Conservation (phyloP, 805 yeast genomes). For the Ogataea allantospora region DNA sequence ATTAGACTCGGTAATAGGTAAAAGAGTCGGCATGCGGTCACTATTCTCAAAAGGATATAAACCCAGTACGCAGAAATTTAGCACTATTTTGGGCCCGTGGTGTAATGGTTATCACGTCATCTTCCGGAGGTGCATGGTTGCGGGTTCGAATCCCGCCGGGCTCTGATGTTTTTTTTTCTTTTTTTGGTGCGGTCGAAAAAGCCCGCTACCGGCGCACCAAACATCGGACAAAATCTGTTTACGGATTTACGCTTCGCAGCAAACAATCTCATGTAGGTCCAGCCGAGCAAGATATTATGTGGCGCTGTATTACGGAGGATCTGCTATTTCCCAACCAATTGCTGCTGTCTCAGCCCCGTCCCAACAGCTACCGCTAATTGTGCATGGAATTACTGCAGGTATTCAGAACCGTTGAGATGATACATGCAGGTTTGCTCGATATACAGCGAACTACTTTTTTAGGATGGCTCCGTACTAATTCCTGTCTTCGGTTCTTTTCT, state of each 20-base stretch:
- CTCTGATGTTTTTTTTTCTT: slow-evolving; percentile 19
- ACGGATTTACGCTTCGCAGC: too few relatives aligned
- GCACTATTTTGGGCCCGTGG: slow-evolving; percentile 53
- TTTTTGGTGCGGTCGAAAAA: neutral
- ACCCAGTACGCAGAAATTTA: slow-evolving; percentile 1
- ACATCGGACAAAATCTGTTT: too few relatives aligned
- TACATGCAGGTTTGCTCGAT: neutral
- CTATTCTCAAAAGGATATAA: neutral
- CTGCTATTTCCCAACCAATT: too few relatives aligned
- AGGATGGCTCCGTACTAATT: too few relatives aligned
- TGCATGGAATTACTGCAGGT: neutral
- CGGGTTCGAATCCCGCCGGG: slow-evolving; percentile 81
- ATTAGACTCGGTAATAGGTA: too few relatives aligned
- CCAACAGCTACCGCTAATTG: neutral
- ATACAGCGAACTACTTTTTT: neutral
- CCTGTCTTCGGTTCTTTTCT: neutral
- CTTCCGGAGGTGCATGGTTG: slow-evolving; percentile 63
- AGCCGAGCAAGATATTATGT: too few relatives aligned
- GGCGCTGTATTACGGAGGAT: too few relatives aligned
- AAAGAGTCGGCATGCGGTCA: too few relatives aligned
- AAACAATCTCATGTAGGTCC: too few relatives aligned
- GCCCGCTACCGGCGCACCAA: neutral
- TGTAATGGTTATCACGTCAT: slow-evolving; percentile 75
- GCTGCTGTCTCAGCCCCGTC: too few relatives aligned
- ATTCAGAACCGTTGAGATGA: neutral